phyloP scores from a whole-genome alignment of 805 yeast genomes.

The Schwanniomyces pseudopolymorphus region DNA sequence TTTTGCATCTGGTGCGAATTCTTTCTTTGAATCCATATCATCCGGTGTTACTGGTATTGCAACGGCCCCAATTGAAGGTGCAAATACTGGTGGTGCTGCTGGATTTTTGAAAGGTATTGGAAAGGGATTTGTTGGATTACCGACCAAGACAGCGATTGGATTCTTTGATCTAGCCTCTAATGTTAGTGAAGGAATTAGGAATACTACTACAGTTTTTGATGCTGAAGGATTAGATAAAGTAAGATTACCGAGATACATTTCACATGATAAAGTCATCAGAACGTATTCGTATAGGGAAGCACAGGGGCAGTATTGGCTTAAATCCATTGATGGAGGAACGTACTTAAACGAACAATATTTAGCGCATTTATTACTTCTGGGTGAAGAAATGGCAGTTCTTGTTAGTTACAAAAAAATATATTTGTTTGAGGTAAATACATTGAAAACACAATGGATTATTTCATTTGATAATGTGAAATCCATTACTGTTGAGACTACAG shows the following conservation, averaged over 20 bases:
- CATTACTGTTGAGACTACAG: constrained; percentile 75
- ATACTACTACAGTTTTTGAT: constrained; percentile 88
- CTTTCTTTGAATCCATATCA: constrained; percentile 81
- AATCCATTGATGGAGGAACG: constrained; percentile 77
- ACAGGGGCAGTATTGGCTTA: constrained; percentile 92
- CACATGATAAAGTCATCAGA: constrained; percentile 68
- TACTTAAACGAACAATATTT: constrained; percentile 71
- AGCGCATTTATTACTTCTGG: constrained; percentile 82
- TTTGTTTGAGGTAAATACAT: constrained; percentile 59
- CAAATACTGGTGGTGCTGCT: constrained; percentile 79
- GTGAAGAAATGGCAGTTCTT: constrained; percentile 73
- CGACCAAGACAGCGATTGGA: constrained; percentile 96
- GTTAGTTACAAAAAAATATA: constrained; percentile 72
- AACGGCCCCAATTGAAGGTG: constrained; percentile 86
- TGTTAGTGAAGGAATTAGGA: constrained; percentile 90
- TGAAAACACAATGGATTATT: constrained; percentile 72
- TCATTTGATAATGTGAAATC: constrained; percentile 63
- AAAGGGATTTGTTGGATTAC: constrained; percentile 90
- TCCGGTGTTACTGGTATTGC: constrained; percentile 92
- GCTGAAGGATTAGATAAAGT: constrained; percentile 73
- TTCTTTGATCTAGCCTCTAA: constrained; percentile 88
- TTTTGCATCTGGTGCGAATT: constrained; percentile 79
- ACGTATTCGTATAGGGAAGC: constrained; percentile 81
- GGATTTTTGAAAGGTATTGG: constrained; percentile 96
- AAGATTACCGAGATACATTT: constrained; percentile 76